These are phyloP conservation scores for Ogataea allantospora DNA, from an alignment of 805 yeast genomes.

Conservation along the genomic window DNA sequence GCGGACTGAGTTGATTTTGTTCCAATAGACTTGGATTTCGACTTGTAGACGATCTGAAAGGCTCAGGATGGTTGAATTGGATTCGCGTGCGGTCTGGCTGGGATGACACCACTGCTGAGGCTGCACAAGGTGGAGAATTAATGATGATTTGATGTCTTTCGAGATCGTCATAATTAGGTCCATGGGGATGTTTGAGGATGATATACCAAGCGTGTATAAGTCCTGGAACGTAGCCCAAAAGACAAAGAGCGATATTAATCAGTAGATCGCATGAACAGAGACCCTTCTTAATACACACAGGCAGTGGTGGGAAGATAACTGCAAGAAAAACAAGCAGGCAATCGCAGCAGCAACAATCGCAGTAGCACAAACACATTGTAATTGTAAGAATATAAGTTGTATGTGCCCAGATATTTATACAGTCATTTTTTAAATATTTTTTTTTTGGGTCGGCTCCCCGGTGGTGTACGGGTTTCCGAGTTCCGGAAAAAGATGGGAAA, in stretches of 20 bases:
- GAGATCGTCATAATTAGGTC: constrained; percentile 21
- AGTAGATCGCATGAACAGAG: constrained; percentile 65
- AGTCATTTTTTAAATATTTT: constrained; percentile 3
- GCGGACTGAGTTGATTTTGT: constrained; percentile 27
- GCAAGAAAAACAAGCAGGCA: constrained; percentile 68
- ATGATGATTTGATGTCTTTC: constrained; percentile 31
- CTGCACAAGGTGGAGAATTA: constrained; percentile 23
- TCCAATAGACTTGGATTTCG: constrained; percentile 4
- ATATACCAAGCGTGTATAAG: constrained; percentile 67
- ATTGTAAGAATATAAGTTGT: neutral
- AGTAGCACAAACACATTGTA: constrained; percentile 31
- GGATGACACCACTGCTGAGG: constrained; percentile 20
- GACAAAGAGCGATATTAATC: constrained; percentile 61
- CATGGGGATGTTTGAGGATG: constrained; percentile 51
- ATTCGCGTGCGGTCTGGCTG: constrained; percentile 29
- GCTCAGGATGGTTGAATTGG: constrained; percentile 34
- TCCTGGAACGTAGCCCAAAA: constrained; percentile 70
- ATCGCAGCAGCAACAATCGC: constrained; percentile 46
- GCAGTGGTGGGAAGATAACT: constrained; percentile 73
- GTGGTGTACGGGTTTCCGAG: constrained; percentile 4
- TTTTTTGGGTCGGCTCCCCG: constrained; percentile 4
- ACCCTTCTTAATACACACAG: constrained; percentile 74
- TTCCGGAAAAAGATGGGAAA: neutral
- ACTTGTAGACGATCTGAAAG: constrained; percentile 22
- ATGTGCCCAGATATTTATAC: neutral